These are phyloP conservation scores for Tripterygium wilfordii DNA, from an alignment of 177 flowering plant species.

Conservation along the genomic window DNA sequence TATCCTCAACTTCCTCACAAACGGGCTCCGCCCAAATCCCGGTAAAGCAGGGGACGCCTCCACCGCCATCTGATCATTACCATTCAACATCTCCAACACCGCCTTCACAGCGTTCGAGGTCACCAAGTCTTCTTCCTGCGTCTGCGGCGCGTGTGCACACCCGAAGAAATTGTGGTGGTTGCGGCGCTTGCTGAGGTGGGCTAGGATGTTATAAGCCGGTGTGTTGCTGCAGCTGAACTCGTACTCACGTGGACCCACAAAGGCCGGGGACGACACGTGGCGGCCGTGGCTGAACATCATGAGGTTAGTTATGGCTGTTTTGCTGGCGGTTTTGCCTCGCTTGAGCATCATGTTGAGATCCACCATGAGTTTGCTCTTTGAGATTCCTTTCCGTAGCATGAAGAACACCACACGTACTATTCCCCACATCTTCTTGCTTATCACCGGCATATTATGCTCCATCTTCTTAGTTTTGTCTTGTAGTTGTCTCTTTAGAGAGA, in stretches of 20 bases:
- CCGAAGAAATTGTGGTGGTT: conserved; percentile 18
- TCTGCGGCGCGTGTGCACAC: conserved; percentile 23
- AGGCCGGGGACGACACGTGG: conserved; percentile 6
- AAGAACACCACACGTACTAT: conserved; percentile 38
- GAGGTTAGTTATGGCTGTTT: conserved; percentile 39
- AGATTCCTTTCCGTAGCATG: conserved; percentile 51
- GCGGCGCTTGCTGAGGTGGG: conserved; percentile 21
- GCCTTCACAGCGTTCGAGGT: conserved; percentile 14
- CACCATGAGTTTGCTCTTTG: conserved; percentile 40
- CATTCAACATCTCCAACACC: conserved; percentile 33
- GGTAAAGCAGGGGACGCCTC: conserved; percentile 37
- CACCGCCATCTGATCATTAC: conserved; percentile 5
- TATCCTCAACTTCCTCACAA: conserved; percentile 63
- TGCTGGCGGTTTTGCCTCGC: conserved; percentile 37
- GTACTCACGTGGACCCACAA: conserved; percentile 18
- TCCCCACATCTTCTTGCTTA: conserved; percentile 46
- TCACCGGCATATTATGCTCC: conserved; percentile 12
- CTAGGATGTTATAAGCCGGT: conserved; percentile 21
- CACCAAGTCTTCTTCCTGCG: conserved; percentile 18
- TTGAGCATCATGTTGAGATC: conserved; percentile 50
- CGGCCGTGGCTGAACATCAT: conserved; percentile 24
- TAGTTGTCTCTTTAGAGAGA: not conserved
- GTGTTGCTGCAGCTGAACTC: conserved; percentile 57
- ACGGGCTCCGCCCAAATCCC: conserved; percentile 49
- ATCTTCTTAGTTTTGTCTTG: conserved; percentile 3